Conservation (phyloP, 768 basidiomycete genomes). For the Mrakia gelida region DNA sequence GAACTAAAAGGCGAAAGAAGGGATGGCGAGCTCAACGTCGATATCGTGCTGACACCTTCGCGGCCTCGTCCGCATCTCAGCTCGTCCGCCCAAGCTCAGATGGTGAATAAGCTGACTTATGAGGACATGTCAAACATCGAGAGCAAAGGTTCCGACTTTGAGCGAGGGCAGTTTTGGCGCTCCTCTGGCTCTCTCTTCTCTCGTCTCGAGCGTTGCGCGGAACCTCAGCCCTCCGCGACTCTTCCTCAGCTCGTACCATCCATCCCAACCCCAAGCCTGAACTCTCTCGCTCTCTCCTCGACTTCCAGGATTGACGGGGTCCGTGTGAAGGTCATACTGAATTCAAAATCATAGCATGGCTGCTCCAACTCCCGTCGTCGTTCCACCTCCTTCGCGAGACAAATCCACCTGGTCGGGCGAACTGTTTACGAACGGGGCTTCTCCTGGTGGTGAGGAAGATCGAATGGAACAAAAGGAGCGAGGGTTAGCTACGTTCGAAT, state of each 20-base stretch:
- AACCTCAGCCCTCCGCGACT: too few relatives aligned
- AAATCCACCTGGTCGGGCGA: slow-evolving; percentile 3
- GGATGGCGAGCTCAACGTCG: not conserved
- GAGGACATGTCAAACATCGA: too few relatives aligned
- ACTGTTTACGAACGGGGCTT: slow-evolving; percentile 61
- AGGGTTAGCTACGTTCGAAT: not conserved
- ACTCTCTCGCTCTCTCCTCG: not conserved
- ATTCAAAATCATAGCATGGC: not conserved
- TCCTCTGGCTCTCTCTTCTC: too few relatives aligned
- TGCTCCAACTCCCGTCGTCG: slow-evolving; percentile 1
- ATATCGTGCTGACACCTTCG: too few relatives aligned
- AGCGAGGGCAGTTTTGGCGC: too few relatives aligned
- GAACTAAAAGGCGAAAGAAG: not conserved
- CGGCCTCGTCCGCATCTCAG: too few relatives aligned
- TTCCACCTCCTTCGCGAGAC: not conserved
- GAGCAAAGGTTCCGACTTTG: too few relatives aligned
- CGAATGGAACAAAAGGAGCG: not conserved
- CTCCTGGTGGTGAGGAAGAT: slow-evolving; percentile 51
- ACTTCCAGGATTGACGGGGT: not conserved
- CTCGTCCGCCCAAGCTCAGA: too few relatives aligned
- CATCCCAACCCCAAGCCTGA: too few relatives aligned
- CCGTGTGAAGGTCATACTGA: not conserved
- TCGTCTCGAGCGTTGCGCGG: too few relatives aligned
- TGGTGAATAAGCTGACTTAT: too few relatives aligned
- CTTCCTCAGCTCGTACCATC: too few relatives aligned